Evolutionary conservation across 2,329 filamentous ascomycete species (phyloP).

Genomic region (Apiospora sp.): DNA sequence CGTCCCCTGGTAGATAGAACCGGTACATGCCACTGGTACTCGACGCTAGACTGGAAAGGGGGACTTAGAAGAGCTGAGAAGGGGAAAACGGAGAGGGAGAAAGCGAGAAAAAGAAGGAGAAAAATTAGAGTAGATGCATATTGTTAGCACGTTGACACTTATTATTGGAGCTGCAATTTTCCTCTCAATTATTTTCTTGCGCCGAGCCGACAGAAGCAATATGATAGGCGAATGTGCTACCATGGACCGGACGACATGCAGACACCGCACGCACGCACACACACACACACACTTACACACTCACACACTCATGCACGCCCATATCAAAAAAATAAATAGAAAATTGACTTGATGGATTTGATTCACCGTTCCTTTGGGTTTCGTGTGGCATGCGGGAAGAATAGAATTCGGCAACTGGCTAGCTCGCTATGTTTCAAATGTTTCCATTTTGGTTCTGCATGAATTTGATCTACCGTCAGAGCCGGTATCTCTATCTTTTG

Average conservation of each 20-base stretch:
- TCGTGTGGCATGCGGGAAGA: slow-evolving; percentile 17
- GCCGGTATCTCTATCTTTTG: not conserved
- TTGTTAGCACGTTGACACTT: not conserved
- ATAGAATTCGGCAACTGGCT: slow-evolving; percentile 18
- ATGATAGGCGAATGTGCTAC: slow-evolving; percentile 7
- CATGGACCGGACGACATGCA: slow-evolving; percentile 1
- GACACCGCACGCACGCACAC: not conserved
- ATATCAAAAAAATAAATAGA: not conserved
- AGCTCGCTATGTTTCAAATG: slow-evolving; percentile 19
- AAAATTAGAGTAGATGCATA: not conserved
- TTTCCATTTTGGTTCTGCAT: slow-evolving; percentile 21
- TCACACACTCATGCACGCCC: not conserved
- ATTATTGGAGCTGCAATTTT: not conserved
- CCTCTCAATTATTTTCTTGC: not conserved
- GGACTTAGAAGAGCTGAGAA: not conserved
- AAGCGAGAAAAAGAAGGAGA: not conserved
- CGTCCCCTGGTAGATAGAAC: not conserved
- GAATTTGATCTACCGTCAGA: not conserved
- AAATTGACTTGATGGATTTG: slow-evolving; percentile 1
- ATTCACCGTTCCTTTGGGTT: slow-evolving; percentile 13
- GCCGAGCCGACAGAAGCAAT: slow-evolving; percentile 21
- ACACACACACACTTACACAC: not conserved
- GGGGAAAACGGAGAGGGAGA: too few relatives aligned
- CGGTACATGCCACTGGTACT: not conserved
- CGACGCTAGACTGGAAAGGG: slow-evolving; percentile 1